These are phyloP conservation scores for Penicillium sp. DNA, from an alignment of 2,329 filamentous ascomycete genomes.

Conservation along the genomic window DNA sequence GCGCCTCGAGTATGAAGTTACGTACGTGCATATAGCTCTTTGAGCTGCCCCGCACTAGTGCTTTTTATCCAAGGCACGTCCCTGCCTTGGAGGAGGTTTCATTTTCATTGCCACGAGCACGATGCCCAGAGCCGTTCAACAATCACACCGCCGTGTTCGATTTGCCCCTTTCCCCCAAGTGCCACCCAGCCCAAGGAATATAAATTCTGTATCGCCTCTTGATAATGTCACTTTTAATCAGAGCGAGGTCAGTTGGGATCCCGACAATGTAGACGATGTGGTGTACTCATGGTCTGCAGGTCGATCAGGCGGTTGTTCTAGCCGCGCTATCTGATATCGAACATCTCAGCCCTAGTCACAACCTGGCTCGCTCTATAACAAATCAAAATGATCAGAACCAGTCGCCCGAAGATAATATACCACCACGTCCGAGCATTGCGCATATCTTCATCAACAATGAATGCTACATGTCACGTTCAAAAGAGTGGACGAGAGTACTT, in stretches of 20 bases:
- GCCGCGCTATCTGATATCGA: background rate
- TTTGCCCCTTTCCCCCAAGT: slow-evolving; percentile 1
- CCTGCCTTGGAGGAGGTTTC: background rate
- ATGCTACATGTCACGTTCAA: slow-evolving; percentile 21
- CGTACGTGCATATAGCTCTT: background rate
- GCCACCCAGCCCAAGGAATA: background rate
- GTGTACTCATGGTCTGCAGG: background rate
- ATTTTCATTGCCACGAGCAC: background rate
- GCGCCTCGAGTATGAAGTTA: background rate
- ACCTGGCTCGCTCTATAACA: background rate
- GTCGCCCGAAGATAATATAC: background rate
- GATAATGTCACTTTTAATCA: background rate
- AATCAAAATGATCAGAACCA: background rate
- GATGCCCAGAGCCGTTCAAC: background rate
- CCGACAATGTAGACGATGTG: no score
- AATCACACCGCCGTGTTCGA: background rate
- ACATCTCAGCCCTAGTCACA: background rate
- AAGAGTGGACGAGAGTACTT: slow-evolving; percentile 23
- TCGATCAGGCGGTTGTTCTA: background rate
- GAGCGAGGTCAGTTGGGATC: background rate
- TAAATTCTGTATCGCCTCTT: background rate
- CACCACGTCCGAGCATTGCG: slow-evolving; percentile 26
- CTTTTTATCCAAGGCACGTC: background rate
- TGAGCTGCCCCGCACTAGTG: background rate
- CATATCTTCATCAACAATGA: slow-evolving; percentile 26